Evolutionary conservation across 1,139 yeast genomes (phyloP).

Genomic region (Geotrichum restrictum): DNA sequence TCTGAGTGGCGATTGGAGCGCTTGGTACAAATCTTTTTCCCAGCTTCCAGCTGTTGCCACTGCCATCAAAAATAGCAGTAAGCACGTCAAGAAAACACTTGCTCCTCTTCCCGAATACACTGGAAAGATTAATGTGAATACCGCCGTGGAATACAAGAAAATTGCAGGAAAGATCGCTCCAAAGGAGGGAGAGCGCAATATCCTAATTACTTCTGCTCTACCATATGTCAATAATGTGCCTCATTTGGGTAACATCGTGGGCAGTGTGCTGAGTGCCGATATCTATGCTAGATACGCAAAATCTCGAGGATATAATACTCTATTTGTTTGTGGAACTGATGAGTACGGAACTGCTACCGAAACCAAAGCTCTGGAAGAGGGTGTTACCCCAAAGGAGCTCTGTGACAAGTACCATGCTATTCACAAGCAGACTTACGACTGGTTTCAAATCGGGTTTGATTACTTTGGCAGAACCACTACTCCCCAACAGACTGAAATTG

Average conservation of each 20-base stretch:
- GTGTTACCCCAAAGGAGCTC: slow-evolving; percentile 76
- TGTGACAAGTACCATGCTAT: slow-evolving; percentile 86
- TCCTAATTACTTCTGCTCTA: slow-evolving; percentile 88
- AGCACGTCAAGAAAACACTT: slow-evolving; percentile 11
- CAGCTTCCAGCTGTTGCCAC: slow-evolving; percentile 25
- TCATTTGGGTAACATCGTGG: slow-evolving; percentile 93
- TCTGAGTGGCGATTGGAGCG: slow-evolving; percentile 6
- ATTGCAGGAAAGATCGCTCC: slow-evolving; percentile 46
- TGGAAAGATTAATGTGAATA: slow-evolving; percentile 47
- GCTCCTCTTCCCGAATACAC: slow-evolving; percentile 48
- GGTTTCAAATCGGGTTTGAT: slow-evolving; percentile 95
- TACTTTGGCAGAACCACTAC: slow-evolving; percentile 96
- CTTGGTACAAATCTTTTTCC: slow-evolving; percentile 20
- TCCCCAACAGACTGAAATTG: slow-evolving; percentile 83
- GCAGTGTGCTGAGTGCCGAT: slow-evolving; percentile 92
- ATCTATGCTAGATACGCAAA: slow-evolving; percentile 87
- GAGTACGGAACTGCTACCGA: slow-evolving; percentile 99
- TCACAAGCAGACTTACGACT: slow-evolving; percentile 86
- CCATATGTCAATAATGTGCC: slow-evolving; percentile 98
- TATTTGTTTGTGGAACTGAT: slow-evolving; percentile 93
- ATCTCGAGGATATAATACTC: slow-evolving; percentile 79
- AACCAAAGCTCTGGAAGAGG: slow-evolving; percentile 94
- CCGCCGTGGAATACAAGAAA: slow-evolving; percentile 32
- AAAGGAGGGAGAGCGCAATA: slow-evolving; percentile 65
- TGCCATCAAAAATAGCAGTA: slow-evolving; percentile 19